These are phyloP conservation scores for Talaromyces thailandensis DNA, from an alignment of 495 filamentous ascomycete genomes.

Conservation along the genomic window DNA sequence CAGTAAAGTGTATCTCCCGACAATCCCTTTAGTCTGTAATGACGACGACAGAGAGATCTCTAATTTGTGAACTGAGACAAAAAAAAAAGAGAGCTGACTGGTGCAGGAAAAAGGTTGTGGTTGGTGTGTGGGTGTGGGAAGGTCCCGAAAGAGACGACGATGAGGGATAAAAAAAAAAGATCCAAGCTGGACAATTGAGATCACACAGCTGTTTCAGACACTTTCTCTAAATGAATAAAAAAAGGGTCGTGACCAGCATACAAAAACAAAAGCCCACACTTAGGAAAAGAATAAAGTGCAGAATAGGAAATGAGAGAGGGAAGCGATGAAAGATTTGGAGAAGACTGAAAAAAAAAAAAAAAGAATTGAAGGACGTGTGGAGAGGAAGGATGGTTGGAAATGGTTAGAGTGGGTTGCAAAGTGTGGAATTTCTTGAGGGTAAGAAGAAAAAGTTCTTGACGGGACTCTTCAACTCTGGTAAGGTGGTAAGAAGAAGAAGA, in stretches of 20 bases:
- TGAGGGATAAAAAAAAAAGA: constrained; percentile 1
- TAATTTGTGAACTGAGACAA: not conserved
- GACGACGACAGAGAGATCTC: not conserved
- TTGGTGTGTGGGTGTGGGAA: not conserved
- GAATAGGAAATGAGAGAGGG: constrained; percentile 11
- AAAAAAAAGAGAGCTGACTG: not conserved
- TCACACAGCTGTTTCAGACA: not conserved
- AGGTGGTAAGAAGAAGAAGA: not conserved
- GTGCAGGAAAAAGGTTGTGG: not conserved
- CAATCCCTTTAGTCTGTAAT: not conserved
- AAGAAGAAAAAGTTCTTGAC: not conserved
- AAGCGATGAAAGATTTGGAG: constrained; percentile 9
- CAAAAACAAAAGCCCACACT: not conserved
- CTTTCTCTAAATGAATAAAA: not conserved
- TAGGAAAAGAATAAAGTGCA: not conserved
- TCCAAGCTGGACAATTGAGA: constrained; percentile 1
- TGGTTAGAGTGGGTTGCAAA: not conserved
- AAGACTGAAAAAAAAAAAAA: constrained; percentile 7
- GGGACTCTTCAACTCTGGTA: not conserved
- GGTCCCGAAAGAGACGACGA: not conserved
- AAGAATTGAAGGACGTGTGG: constrained; percentile 12
- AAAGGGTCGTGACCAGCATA: not conserved
- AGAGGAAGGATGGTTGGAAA: constrained; percentile 13
- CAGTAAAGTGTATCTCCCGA: not conserved
- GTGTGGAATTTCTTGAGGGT: not conserved